Evolutionary conservation across 352 stramenopile species (phyloP), one percentile per base, ranked within the genome.

Genomic region (Phytophthora vignae): DNA sequence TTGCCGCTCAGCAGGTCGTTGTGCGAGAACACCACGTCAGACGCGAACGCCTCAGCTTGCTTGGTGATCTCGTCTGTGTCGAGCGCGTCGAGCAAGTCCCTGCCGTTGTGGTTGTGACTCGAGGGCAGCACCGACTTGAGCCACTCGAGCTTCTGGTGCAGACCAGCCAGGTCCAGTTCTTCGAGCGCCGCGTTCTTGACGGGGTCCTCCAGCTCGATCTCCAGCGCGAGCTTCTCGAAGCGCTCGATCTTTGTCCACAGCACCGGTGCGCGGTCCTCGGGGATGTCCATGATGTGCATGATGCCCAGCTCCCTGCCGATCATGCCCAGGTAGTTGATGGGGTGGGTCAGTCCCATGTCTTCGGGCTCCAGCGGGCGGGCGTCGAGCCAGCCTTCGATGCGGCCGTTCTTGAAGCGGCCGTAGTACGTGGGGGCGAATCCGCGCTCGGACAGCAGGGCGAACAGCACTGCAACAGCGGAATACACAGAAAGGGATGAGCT

Each of bases 1-100:
- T 95, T 96, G 70, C 90, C 87, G 57, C 88, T 97, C 46, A 98
- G 85, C 48, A 96, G 74, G 72, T 98, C 95, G 73, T 98, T 98
- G 85, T 98, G 95, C 68, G 91, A 98, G 62, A 98, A 97, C 8
- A 97, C 91, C 11, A 93, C 75, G 40, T 97, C 90, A 33, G 79
- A 82, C 25, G 93, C 76, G 56, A 97, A 98, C 25, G 64, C 60
- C 52, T 83, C 79, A 4, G 90, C 93, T 57, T 91, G 83, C 75
- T 90, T 90, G 17, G 89, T 90, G 66, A 95, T 85, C 65, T 89
- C 83, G 52, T 96, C 87, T 31, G 79, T 79, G 48, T 86, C 76
- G 12, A 78, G 69, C 15, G 83, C 67, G 0, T 84, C 75, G 1
- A 93, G 19, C 14, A 96, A 71, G 33, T 82, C 76, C 27, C 78